A percentile compares a stretch with the other conserved stretches of the same genome.
Evolutionary conservation across 2,329 filamentous ascomycete genomes (phyloP).

Genomic region (Venturia pyrina): DNA sequence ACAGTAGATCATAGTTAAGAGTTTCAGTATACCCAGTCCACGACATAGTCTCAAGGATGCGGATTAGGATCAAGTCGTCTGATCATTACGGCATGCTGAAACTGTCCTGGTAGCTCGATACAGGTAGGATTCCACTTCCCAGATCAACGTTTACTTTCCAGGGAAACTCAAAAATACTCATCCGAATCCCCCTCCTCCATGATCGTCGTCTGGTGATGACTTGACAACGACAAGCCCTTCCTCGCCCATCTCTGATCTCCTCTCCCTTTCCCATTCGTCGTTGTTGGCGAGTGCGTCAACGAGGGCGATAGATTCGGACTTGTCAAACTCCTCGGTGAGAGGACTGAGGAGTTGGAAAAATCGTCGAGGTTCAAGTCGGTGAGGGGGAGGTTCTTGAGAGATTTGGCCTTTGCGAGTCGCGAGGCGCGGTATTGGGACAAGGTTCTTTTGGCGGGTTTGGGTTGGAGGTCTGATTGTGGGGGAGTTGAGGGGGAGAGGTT

Average conservation of each 20-base stretch:
- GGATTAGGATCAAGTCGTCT: neutral
- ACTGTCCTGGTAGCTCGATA: neutral
- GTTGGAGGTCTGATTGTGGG: neutral
- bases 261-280: neutral
- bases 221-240: slow-evolving; percentile 3
- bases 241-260: neutral
- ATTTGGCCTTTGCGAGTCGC: neutral
- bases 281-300: neutral
- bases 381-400: neutral
- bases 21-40: no score
- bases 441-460: neutral
- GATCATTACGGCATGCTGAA: neutral
- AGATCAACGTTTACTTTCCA: neutral
- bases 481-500: neutral
- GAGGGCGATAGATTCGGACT: neutral
- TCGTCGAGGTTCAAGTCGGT: slow-evolving; percentile 3
- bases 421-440: neutral
- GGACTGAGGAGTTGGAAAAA: neutral
- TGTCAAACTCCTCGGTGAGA: neutral
- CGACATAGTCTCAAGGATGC: neutral
- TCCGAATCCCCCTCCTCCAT: slow-evolving; percentile 7
- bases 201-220: slow-evolving; percentile 5
- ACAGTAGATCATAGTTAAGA: no score
- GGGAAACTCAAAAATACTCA: slow-evolving; percentile 1
- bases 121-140: neutral